Conservation (phyloP, 345 rosid species). For the Pelargonium nanum region DNA sequence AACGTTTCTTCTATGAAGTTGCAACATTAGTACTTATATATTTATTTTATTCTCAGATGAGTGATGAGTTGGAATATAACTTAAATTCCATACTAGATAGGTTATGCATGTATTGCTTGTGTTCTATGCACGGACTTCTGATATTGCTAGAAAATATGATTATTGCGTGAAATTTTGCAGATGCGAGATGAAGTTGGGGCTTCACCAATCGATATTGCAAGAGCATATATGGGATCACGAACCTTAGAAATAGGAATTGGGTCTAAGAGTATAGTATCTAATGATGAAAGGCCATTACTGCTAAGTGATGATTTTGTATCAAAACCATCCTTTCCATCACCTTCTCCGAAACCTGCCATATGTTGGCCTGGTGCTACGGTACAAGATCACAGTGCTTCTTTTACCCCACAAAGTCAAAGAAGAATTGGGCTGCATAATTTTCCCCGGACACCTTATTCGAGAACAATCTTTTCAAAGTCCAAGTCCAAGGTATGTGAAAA, state of each 20-base stretch:
- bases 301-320: slow-evolving; percentile 25
- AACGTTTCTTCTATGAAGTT: too few species aligned
- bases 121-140: neutral
- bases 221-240: slow-evolving; percentile 63
- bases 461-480: slow-evolving; percentile 48
- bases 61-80: too few species aligned
- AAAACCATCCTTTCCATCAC: slow-evolving; percentile 36
- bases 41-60: too few species aligned
- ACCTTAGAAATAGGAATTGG: slow-evolving; percentile 33
- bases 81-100: too few species aligned
- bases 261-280: slow-evolving; percentile 29
- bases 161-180: slow-evolving; percentile 6
- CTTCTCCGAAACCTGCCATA: slow-evolving; percentile 42
- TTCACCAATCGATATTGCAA: slow-evolving; percentile 77
- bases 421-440: slow-evolving; percentile 49
- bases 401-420: slow-evolving; percentile 64
- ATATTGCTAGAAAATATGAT: neutral
- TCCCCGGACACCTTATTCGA: slow-evolving; percentile 76
- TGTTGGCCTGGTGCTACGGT: slow-evolving; percentile 89
- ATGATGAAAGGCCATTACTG: slow-evolving; percentile 31
- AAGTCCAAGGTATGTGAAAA: slow-evolving; percentile 53
- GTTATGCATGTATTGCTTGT: too few species aligned
- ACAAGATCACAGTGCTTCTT: slow-evolving; percentile 41
- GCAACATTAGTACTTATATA: too few species aligned
- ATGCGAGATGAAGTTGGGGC: slow-evolving; percentile 37